These are phyloP conservation scores for Sindora glabra DNA, from an alignment of 306 rosid species.

Conservation along the genomic window DNA sequence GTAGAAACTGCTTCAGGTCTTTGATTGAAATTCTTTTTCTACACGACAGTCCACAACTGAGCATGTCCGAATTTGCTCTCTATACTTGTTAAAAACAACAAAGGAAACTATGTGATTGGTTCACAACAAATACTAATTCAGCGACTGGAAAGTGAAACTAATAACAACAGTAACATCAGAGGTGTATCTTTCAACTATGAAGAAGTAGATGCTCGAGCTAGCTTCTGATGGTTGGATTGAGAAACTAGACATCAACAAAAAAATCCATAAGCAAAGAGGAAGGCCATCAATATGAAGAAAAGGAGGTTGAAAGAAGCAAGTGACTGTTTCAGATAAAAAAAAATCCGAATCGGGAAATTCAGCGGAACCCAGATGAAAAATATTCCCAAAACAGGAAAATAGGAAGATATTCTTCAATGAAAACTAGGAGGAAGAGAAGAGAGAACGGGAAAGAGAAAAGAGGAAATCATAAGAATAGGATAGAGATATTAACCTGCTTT, in stretches of 20 bases:
- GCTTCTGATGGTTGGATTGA: conserved; percentile 16
- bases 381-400: too few relatives aligned
- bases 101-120: too few relatives aligned
- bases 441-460: conserved; percentile 21
- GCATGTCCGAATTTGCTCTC: conserved; percentile 30
- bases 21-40: conserved; percentile 11
- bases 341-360: conserved; percentile 12
- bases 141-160: conserved; percentile 6
- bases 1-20: conserved; percentile 9
- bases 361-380: conserved; percentile 29
- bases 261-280: not conserved
- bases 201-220: conserved; percentile 2
- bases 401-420: not conserved
- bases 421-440: not conserved
- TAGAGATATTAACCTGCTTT: conserved; percentile 63
- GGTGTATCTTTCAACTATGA: not conserved
- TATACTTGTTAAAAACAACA: too few relatives aligned
- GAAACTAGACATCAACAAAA: too few relatives aligned
- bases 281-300: not conserved
- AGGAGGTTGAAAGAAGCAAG: conserved; percentile 4
- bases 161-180: not conserved
- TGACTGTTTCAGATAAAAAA: not conserved
- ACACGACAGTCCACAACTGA: too few relatives aligned
- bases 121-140: too few relatives aligned
- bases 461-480: conserved; percentile 31